Evolutionary conservation across 2,329 filamentous ascomycete species (phyloP).

Genomic region (Fusarium verticillioides): DNA sequence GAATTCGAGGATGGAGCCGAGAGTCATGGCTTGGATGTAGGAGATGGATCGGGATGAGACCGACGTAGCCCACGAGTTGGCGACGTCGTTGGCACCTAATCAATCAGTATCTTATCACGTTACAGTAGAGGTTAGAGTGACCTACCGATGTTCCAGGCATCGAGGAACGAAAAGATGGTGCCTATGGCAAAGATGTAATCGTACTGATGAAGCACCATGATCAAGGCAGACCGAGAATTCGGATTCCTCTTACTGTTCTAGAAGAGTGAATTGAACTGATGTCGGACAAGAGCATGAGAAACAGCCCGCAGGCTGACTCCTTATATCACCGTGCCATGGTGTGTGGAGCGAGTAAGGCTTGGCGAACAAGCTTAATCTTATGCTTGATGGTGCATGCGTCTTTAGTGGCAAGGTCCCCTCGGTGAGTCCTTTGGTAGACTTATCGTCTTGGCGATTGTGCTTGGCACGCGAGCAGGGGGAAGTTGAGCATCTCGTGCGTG

Average conservation of each 20-base stretch:
- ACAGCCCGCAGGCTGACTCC: conserved; percentile 11
- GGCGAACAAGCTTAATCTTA: conserved; percentile 46
- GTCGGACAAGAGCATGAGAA: neutral
- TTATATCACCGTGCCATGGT: conserved; percentile 38
- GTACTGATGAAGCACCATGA: conserved; percentile 58
- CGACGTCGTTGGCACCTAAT: conserved; percentile 67
- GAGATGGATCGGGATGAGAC: conserved; percentile 75
- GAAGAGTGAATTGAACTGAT: conserved; percentile 18
- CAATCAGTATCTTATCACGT: neutral
- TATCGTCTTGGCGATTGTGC: conserved; percentile 24
- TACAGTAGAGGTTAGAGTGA: too few species aligned
- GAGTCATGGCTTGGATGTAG: conserved; percentile 68
- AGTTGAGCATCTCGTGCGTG: conserved; percentile 12
- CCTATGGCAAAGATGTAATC: conserved; percentile 73
- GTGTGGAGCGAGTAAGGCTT: conserved; percentile 32
- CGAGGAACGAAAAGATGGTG: conserved; percentile 72
- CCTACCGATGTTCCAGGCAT: conserved; percentile 72
- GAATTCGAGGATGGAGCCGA: conserved; percentile 71
- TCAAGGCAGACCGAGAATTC: conserved; percentile 11
- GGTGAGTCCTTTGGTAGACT: conserved; percentile 3
- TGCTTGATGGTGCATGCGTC: conserved; percentile 28
- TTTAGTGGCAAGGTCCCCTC: neutral
- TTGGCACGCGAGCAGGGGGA: conserved; percentile 26
- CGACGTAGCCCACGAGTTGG: conserved; percentile 80
- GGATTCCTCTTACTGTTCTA: conserved; percentile 16